Evolutionary conservation across 306 rosid species (phyloP), one percentile per base, ranked within the genome.

Genomic region (Castanea mollissima): DNA sequence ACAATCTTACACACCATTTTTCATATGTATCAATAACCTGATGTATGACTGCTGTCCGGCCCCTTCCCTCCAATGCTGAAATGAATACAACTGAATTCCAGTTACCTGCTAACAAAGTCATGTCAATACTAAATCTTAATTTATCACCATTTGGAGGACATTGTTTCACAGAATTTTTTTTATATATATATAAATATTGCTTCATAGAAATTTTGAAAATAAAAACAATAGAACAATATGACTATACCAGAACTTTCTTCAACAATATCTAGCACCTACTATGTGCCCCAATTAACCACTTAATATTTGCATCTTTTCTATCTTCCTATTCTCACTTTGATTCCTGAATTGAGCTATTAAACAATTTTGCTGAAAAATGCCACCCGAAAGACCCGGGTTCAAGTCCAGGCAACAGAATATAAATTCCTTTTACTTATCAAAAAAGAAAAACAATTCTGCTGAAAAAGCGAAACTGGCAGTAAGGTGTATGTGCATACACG

Each of bases 21-120:
- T 90, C 90, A 7, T 92, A 95, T 18, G 94, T 91, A 80, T 92
- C 91, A 55, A 86, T 63, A 71, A 95, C 92, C 83, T 86, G 94
- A 56, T 67, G 83, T 90, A 91, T 84, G 80, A 95, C 92, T 35
- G 87, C 76, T 19, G 77, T 78, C 69, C 94, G 78, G 21, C 98
- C 99, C 89, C 85, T 84, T 86, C 99, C 98, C 84, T 95, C 98
- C 82, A 91, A 65, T 71, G 98, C 99, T 29, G 99, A 89, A 81
- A 81, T 92, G 83, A 91, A 95, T 64, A 95, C 81, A 75, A 95
- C 97, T 20, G 98, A 73, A 92, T 91, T 74, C 99, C 98, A 2
- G 99, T 91, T 41, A 91, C 78, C 98, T 94, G 91, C 73, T 79
- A 35, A 81, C 82, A 85, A 27, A 46, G 79, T 77, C 79, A 82